Percentiles rank a stretch among this genome's conserved stretches.
These are phyloP conservation scores for Syncephalis fuscata DNA, from an alignment of 371 early-diverging fungal species.

Conservation along the genomic window DNA sequence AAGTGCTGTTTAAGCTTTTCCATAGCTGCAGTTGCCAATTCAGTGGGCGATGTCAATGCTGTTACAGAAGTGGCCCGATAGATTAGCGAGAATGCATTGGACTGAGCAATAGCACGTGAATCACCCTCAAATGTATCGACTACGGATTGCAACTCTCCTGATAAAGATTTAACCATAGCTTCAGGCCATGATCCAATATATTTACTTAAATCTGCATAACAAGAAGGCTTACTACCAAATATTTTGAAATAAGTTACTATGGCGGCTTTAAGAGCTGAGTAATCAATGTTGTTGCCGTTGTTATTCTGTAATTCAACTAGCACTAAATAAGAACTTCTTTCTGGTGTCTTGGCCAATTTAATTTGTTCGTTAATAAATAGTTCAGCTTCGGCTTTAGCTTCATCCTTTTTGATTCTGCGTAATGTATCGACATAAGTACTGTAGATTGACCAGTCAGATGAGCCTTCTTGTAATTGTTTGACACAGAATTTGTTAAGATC, in stretches of 20 bases:
- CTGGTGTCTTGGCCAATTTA: conserved; percentile 19
- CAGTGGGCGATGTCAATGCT: background rate
- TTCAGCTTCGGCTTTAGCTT: conserved; percentile 15
- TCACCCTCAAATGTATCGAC: background rate
- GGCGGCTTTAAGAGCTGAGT: conserved; percentile 16
- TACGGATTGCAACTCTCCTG: background rate
- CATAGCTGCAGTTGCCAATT: background rate
- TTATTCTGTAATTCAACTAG: conserved; percentile 42
- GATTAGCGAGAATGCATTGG: background rate
- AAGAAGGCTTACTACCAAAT: conserved; percentile 52
- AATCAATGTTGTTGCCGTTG: conserved; percentile 8
- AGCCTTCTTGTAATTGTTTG: conserved; percentile 13
- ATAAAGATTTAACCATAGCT: conserved; percentile 20
- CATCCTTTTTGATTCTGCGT: too few species aligned
- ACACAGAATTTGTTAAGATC: conserved; percentile 11
- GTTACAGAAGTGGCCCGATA: background rate
- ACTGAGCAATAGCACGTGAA: background rate
- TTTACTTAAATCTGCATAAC: conserved; percentile 56
- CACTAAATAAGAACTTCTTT: conserved; percentile 58
- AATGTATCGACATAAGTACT: too few species aligned
- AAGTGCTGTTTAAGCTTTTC: background rate
- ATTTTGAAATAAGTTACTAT: conserved; percentile 35
- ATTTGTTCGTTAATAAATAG: conserved; percentile 18
- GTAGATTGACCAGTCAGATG: conserved; percentile 1
- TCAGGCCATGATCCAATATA: conserved; percentile 42